Percentiles rank a stretch among this genome's conserved stretches.
Conservation (phyloP, 257 asterid species). For the Dorcoceras hygrometricum region DNA sequence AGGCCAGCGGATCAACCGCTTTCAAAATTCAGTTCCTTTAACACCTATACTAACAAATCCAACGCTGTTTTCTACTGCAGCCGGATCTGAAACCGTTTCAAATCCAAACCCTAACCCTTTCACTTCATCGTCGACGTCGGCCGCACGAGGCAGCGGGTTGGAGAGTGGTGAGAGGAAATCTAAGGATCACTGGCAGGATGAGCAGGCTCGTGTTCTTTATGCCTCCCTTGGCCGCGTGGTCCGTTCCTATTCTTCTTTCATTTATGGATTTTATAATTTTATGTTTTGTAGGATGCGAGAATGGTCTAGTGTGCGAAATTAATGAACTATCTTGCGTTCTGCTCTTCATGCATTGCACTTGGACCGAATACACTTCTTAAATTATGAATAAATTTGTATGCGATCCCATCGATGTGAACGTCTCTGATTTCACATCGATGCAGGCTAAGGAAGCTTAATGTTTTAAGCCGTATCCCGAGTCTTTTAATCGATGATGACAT, state of each 20-base stretch:
- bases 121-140: conserved; percentile 33
- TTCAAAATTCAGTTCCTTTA: not conserved
- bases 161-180: conserved; percentile 32
- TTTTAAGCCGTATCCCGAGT: not conserved
- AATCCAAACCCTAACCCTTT: conserved; percentile 33
- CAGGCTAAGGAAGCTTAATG: not conserved
- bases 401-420: no score
- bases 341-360: not conserved
- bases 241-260: conserved; percentile 6
- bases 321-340: not conserved
- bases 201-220: conserved; percentile 75
- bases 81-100: conserved; percentile 35
- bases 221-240: conserved; percentile 88
- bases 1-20: conserved; percentile 23
- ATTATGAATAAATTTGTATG: conserved; percentile 4
- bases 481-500: not conserved
- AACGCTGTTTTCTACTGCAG: conserved; percentile 33
- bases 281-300: not conserved
- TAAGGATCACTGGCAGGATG: conserved; percentile 62
- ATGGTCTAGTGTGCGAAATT: not conserved
- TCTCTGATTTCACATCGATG: not conserved
- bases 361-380: not conserved
- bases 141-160: conserved; percentile 25
- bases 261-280: not conserved
- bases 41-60: conserved; percentile 1